A percentile compares a stretch with the other conserved stretches of the same genome.
These are phyloP conservation scores for Penicillium rolfsii DNA, from an alignment of 2,329 filamentous ascomycete species.

Conservation along the genomic window DNA sequence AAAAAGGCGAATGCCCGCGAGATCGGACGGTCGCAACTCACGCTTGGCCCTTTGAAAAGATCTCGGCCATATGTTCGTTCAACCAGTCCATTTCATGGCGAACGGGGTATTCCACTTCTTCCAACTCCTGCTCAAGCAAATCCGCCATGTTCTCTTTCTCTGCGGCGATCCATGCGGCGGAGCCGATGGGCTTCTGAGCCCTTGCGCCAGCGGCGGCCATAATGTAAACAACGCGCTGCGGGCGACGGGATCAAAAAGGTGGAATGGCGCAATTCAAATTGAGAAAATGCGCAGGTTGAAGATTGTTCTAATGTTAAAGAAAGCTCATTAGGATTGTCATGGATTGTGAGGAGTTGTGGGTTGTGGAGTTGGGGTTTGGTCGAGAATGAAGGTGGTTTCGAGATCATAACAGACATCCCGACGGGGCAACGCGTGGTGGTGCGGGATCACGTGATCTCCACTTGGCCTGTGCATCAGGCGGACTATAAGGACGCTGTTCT, in stretches of 20 bases:
- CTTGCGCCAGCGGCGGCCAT: slow-evolving; percentile 45
- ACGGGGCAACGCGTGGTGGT: slow-evolving; percentile 27
- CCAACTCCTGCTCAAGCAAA: slow-evolving; percentile 78
- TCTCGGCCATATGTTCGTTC: slow-evolving; percentile 96
- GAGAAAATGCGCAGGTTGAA: not conserved
- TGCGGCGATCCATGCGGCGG: slow-evolving; percentile 79
- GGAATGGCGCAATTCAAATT: not conserved
- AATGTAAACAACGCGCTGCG: slow-evolving; percentile 44
- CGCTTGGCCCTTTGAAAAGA: slow-evolving; percentile 86
- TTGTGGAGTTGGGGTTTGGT: slow-evolving; percentile 15
- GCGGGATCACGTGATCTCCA: slow-evolving; percentile 23
- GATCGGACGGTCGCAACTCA: slow-evolving; percentile 54
- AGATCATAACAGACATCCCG: slow-evolving; percentile 33
- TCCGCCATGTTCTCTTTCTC: slow-evolving; percentile 79
- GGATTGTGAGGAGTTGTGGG: slow-evolving; percentile 5
- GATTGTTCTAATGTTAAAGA: slow-evolving; percentile 4
- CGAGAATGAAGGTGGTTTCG: slow-evolving; percentile 25
- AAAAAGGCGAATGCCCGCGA: slow-evolving; percentile 9
- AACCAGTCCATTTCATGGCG: slow-evolving; percentile 96
- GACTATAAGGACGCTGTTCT: not conserved
- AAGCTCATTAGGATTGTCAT: not conserved
- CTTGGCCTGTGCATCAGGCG: not conserved
- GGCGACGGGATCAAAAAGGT: slow-evolving; percentile 16
- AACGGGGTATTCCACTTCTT: slow-evolving; percentile 91
- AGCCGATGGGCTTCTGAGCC: slow-evolving; percentile 67